Evolutionary conservation across 805 yeast genomes (phyloP).

Genomic region (Teunomyces tritomae): DNA sequence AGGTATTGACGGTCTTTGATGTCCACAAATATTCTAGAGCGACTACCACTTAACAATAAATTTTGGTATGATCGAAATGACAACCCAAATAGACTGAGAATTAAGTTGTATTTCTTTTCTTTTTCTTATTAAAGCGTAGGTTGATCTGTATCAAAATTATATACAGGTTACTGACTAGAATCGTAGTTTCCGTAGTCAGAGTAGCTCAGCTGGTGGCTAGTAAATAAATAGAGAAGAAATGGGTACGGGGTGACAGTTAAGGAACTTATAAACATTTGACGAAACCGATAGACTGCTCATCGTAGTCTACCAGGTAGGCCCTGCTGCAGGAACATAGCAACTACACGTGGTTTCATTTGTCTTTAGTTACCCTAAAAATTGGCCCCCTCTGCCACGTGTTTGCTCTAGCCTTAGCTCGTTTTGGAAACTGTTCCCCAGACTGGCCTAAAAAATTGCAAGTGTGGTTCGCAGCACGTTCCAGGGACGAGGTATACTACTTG

Average conservation of each 20-base stretch:
- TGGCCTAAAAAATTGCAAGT: neutral
- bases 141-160: neutral
- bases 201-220: neutral
- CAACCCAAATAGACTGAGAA: neutral
- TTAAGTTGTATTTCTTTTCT: neutral
- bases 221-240: neutral
- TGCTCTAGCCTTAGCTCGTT: neutral
- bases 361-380: neutral
- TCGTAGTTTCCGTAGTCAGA: neutral
- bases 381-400: neutral
- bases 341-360: conserved; percentile 1
- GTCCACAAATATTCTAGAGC: neutral
- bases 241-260: neutral
- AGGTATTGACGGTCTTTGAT: neutral
- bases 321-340: neutral
- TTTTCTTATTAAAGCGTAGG: neutral
- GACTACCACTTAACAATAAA: neutral
- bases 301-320: neutral
- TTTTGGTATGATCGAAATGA: neutral
- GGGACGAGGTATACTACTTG: no score
- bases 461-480: conserved; percentile 1
- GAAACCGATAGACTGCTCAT: no score
- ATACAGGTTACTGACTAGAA: neutral
- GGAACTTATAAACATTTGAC: no score
- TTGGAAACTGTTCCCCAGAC: neutral